These are phyloP conservation scores for Apiotrichum mycotoxinovorans DNA, from an alignment of 1,284 basidiomycete genomes.

Conservation along the genomic window DNA sequence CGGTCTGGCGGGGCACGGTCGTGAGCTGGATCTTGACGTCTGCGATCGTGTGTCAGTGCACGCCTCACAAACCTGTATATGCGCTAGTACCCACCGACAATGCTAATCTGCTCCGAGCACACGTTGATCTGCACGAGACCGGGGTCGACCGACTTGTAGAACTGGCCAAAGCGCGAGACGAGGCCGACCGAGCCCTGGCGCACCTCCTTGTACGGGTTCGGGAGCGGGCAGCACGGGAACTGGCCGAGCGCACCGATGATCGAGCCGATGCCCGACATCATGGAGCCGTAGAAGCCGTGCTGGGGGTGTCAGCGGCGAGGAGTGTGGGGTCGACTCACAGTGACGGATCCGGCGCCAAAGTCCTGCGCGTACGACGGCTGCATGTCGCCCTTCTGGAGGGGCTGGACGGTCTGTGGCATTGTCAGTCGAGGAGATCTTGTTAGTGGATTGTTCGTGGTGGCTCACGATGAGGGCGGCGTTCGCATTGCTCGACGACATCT, in stretches of 20 bases:
- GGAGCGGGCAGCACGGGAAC: constrained; percentile 75
- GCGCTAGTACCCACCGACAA: constrained; percentile 51
- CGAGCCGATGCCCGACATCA: constrained; percentile 60
- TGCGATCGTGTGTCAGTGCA: constrained; percentile 6
- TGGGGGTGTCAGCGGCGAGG: constrained; percentile 47
- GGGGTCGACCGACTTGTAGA: constrained; percentile 70
- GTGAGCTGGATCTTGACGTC: constrained; percentile 94
- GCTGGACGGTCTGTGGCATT: constrained; percentile 45
- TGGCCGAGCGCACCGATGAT: constrained; percentile 61
- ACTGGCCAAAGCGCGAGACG: constrained; percentile 81
- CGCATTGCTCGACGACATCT: constrained; percentile 19
- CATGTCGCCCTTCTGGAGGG: constrained; percentile 47
- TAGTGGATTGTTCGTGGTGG: background rate
- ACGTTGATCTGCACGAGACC: constrained; percentile 89
- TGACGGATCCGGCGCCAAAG: constrained; percentile 58
- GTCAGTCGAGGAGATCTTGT: constrained; percentile 7
- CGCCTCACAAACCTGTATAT: too few species aligned
- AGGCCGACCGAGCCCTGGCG: constrained; percentile 79
- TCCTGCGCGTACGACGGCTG: constrained; percentile 82
- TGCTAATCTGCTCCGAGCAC: constrained; percentile 75
- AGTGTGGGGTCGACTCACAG: constrained; percentile 47
- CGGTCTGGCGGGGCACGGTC: constrained; percentile 77
- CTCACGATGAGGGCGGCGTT: constrained; percentile 10
- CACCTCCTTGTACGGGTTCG: constrained; percentile 55
- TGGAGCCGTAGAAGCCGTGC: constrained; percentile 81